phyloP scores from a whole-genome alignment of 805 yeast species.

The Saccharomycopsis guyanensis region DNA sequence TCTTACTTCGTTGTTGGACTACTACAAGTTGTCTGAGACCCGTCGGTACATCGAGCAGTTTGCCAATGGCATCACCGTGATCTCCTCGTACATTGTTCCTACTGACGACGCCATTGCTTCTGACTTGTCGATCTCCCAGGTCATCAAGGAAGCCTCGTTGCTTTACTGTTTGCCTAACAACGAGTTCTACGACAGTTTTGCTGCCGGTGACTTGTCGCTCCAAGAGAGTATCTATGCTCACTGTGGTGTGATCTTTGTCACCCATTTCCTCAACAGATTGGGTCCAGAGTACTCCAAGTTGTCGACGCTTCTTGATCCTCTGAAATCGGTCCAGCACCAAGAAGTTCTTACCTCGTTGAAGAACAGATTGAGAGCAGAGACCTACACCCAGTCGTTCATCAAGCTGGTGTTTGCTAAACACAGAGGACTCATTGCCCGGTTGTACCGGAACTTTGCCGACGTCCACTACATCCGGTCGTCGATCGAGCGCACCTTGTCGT shows the following conservation, averaged over 20 bases:
- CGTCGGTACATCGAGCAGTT: constrained; percentile 94
- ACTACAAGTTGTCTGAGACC: constrained; percentile 76
- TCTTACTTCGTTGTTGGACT: constrained; percentile 75
- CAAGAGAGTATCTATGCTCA: constrained; percentile 95
- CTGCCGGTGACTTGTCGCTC: constrained; percentile 70
- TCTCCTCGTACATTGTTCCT: constrained; percentile 78
- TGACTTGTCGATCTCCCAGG: constrained; percentile 78
- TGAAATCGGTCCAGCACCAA: constrained; percentile 54
- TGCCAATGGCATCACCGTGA: constrained; percentile 76
- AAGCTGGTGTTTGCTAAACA: constrained; percentile 67
- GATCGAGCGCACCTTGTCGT: constrained; percentile 72
- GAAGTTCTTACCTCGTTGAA: constrained; percentile 76
- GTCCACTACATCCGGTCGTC: constrained; percentile 65
- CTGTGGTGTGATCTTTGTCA: constrained; percentile 83
- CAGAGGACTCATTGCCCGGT: constrained; percentile 64
- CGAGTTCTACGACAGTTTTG: constrained; percentile 66
- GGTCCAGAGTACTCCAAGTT: constrained; percentile 83
- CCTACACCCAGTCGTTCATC: constrained; percentile 81
- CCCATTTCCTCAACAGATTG: constrained; percentile 89
- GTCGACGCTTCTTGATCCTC: constrained; percentile 52
- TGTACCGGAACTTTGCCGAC: constrained; percentile 88
- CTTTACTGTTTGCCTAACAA: constrained; percentile 87
- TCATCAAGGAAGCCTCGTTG: constrained; percentile 88
- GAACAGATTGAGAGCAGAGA: constrained; percentile 85
- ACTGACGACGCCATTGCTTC: constrained; percentile 35